These are phyloP conservation scores for Detonula confervacea DNA, from an alignment of 352 stramenopile genomes.

Conservation along the genomic window DNA sequence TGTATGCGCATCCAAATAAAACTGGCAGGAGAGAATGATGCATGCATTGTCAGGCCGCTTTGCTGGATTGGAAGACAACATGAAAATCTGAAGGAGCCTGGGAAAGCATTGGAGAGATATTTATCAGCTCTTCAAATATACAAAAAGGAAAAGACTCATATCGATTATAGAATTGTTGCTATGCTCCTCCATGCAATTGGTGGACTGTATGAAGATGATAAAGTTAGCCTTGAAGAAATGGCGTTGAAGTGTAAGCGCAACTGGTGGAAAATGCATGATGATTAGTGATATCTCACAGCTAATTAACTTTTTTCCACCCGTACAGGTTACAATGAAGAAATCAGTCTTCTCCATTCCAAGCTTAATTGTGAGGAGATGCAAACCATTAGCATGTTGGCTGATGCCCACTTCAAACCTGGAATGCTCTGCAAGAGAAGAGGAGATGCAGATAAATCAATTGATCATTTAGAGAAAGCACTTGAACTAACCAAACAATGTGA, in stretches of 20 bases:
- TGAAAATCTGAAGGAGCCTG: conserved; percentile 48
- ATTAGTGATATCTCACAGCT: background rate
- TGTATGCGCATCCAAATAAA: conserved; percentile 50
- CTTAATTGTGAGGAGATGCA: conserved; percentile 38
- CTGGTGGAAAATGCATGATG: background rate
- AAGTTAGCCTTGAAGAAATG: conserved; percentile 57
- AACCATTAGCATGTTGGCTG: conserved; percentile 35
- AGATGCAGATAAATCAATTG: conserved; percentile 43
- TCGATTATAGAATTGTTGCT: conserved; percentile 55
- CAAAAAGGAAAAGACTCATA: conserved; percentile 42
- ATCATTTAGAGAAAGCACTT: conserved; percentile 54
- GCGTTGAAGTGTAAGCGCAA: conserved; percentile 58
- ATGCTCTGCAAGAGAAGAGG: conserved; percentile 51
- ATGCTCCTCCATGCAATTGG: conserved; percentile 56
- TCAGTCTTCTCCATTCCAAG: conserved; percentile 61
- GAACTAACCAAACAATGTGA: conserved; percentile 46
- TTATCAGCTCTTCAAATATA: conserved; percentile 51
- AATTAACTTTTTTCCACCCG: conserved; percentile 3
- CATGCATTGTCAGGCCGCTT: conserved; percentile 39
- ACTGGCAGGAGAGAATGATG: conserved; percentile 36
- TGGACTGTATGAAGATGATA: conserved; percentile 51
- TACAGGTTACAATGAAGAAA: conserved; percentile 59
- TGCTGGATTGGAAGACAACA: conserved; percentile 59
- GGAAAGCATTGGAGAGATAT: conserved; percentile 52
- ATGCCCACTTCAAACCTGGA: conserved; percentile 51